These are phyloP conservation scores for Silene vulgaris DNA, from an alignment of 179 eudicot genomes.

Conservation along the genomic window DNA sequence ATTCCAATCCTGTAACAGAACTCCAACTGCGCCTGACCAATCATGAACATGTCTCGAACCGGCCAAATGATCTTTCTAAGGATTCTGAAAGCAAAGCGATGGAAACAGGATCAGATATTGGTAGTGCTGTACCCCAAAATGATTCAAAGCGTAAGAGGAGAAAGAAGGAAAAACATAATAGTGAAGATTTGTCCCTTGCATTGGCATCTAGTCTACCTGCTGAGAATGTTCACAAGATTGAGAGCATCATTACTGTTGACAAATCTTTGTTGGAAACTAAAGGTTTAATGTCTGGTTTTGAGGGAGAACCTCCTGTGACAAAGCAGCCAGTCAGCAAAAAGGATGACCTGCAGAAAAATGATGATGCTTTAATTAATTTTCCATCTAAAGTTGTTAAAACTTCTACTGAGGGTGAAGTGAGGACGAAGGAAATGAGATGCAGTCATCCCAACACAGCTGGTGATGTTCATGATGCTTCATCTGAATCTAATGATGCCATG, in stretches of 20 bases:
- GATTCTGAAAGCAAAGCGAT: not conserved
- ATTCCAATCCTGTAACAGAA: not conserved
- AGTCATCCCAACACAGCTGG: conserved; percentile 12
- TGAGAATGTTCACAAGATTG: conserved; percentile 33
- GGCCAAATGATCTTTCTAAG: not conserved
- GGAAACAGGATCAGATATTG: not conserved
- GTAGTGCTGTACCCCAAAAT: not conserved
- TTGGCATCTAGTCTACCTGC: conserved; percentile 20
- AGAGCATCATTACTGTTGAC: conserved; percentile 21
- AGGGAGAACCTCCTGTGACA: conserved; percentile 9
- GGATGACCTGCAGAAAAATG: conserved; percentile 23
- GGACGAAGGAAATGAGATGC: conserved; percentile 19
- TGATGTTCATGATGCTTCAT: conserved; percentile 19
- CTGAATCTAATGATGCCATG: conserved; percentile 17
- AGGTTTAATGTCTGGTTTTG: conserved; percentile 14
- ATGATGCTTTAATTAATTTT: not conserved
- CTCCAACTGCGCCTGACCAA: not conserved
- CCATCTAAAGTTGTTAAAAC: conserved; percentile 13
- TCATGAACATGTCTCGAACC: not conserved
- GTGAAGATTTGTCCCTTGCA: not conserved
- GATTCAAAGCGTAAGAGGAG: not conserved
- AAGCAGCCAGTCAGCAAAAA: conserved; percentile 21
- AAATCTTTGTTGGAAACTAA: conserved; percentile 21
- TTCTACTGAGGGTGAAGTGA: conserved; percentile 16
- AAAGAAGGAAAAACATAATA: not conserved